Evolutionary conservation across 2,329 filamentous ascomycete genomes (phyloP).

Genomic region (Dendryphion nanum): DNA sequence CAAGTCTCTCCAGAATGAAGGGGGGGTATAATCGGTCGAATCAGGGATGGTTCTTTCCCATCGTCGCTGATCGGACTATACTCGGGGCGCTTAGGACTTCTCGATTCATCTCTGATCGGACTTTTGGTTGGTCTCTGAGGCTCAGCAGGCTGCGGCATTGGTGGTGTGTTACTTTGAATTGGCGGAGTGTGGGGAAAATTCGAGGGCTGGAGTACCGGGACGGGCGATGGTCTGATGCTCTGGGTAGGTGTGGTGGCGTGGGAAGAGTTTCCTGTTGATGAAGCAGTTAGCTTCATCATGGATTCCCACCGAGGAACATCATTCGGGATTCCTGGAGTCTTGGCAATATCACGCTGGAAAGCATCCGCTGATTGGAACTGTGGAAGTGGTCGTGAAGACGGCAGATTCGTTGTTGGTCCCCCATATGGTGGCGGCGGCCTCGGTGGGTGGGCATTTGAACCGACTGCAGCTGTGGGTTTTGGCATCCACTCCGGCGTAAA

Average conservation of each 20-base stretch:
- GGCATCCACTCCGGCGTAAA: conserved; percentile 43
- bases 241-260: not conserved
- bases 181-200: conserved; percentile 5
- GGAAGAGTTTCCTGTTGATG: conserved; percentile 7
- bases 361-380: conserved; percentile 46
- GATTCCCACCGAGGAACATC: conserved; percentile 32
- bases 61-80: conserved; percentile 32
- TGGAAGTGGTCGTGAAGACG: conserved; percentile 28
- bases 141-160: conserved; percentile 12
- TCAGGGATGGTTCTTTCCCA: too few species aligned
- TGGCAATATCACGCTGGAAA: conserved; percentile 42
- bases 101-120: conserved; percentile 18
- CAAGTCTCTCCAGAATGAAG: conserved; percentile 32
- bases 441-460: conserved; percentile 14
- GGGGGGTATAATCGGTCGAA: too few species aligned
- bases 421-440: conserved; percentile 12
- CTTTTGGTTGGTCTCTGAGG: conserved; percentile 29
- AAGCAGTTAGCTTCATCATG: conserved; percentile 32
- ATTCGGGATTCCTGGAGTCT: conserved; percentile 17
- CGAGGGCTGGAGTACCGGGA: conserved; percentile 5
- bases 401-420: conserved; percentile 9
- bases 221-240: too few species aligned
- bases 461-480: conserved; percentile 12
- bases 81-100: conserved; percentile 17
- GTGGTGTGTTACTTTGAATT: conserved; percentile 5